Evolutionary conservation across 164 flowering plant species (phyloP).

Genomic region (Liquidambar formosana): DNA sequence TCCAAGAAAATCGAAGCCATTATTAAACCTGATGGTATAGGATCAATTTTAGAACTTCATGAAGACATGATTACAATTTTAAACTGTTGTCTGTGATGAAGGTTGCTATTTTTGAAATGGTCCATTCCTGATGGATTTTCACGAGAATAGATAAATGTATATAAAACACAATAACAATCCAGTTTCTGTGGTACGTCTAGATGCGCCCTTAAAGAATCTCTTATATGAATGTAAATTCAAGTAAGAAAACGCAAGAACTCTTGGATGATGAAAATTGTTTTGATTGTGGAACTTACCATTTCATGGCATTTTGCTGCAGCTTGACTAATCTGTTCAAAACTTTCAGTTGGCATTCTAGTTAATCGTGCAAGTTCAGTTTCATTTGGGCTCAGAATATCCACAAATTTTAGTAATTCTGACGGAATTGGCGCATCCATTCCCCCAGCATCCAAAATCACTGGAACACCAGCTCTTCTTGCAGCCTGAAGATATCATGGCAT

Average conservation of each 20-base stretch:
- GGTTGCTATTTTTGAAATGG: neutral
- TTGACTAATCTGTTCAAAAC: slow-evolving; percentile 70
- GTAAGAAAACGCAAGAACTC: neutral
- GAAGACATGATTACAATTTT: neutral
- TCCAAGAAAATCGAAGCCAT: neutral
- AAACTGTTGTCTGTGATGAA: neutral
- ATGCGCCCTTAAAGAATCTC: neutral
- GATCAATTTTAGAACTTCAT: neutral
- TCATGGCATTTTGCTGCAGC: slow-evolving; percentile 70
- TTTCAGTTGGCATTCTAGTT: slow-evolving; percentile 78
- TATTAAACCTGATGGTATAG: no score
- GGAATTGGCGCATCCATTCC: slow-evolving; percentile 88
- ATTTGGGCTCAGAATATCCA: slow-evolving; percentile 91
- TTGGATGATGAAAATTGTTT: neutral
- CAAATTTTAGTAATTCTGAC: slow-evolving; percentile 51
- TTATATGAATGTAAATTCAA: neutral
- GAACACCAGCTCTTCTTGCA: slow-evolving; percentile 75
- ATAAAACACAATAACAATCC: neutral
- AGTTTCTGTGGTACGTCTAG: neutral
- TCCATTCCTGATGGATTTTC: neutral
- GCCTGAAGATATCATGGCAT: slow-evolving; percentile 43
- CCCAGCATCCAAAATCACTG: slow-evolving; percentile 90
- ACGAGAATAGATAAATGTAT: neutral
- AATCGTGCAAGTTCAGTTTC: slow-evolving; percentile 85
- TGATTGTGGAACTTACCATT: slow-evolving; percentile 79